These are phyloP conservation scores for Endogone sp. DNA, from an alignment of 192 early-diverging fungal species.

Conservation along the genomic window DNA sequence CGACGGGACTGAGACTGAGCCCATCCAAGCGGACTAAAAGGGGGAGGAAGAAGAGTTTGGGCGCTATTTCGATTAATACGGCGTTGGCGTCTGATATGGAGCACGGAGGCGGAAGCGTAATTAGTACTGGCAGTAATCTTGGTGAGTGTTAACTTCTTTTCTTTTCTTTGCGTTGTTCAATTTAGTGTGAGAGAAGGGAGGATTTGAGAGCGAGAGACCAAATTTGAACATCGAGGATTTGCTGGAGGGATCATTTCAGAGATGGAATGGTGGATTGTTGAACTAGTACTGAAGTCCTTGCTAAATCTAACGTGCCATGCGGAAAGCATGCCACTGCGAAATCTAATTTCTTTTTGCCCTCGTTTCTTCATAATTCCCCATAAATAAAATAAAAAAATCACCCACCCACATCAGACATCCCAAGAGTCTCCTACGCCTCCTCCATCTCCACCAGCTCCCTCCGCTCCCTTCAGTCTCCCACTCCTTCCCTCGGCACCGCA, in stretches of 20 bases:
- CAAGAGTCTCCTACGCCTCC: neutral
- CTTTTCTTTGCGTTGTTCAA: neutral
- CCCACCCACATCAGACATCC: neutral
- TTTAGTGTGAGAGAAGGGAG: neutral
- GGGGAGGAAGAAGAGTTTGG: neutral
- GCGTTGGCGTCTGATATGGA: neutral
- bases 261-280: too few relatives aligned
- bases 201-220: too few relatives aligned
- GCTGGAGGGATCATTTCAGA: too few relatives aligned
- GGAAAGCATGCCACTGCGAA: too few relatives aligned
- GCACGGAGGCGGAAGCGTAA: neutral
- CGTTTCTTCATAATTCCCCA: too few relatives aligned
- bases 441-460: neutral
- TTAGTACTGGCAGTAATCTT: neutral
- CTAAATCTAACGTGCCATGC: too few relatives aligned
- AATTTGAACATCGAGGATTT: too few relatives aligned
- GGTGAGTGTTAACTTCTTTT: neutral
- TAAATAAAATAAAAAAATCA: too few relatives aligned
- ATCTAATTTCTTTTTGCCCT: too few relatives aligned
- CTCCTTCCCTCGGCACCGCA: slow-evolving; percentile 31
- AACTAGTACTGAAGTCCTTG: too few relatives aligned
- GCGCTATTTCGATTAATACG: neutral
- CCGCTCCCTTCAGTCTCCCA: slow-evolving; percentile 25
- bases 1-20: neutral
- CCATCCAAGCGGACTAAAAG: neutral